These are phyloP conservation scores for Lepiota brunneoincarnata DNA, from an alignment of 768 basidiomycete species.

Conservation along the genomic window DNA sequence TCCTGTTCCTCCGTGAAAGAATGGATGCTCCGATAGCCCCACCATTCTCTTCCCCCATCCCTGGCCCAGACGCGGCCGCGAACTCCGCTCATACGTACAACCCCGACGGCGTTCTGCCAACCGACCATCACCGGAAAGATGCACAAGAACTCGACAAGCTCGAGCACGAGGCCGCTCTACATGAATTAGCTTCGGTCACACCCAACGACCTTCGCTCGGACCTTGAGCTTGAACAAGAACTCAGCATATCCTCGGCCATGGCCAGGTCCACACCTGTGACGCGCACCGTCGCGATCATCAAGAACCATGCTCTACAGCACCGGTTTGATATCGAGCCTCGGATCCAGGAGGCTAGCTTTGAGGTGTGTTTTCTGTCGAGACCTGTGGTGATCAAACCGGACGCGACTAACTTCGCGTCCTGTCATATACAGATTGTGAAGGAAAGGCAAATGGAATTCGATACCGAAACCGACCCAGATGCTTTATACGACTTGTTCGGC, in stretches of 20 bases:
- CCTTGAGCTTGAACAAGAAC: conserved; percentile 1
- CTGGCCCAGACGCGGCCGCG: background rate
- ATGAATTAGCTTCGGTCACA: background rate
- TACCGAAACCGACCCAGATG: conserved; percentile 76
- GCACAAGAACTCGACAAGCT: background rate
- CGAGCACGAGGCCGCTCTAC: background rate
- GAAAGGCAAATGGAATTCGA: conserved; percentile 90
- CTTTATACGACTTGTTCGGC: conserved; percentile 77
- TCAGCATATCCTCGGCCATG: background rate
- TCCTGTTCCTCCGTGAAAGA: too few species aligned
- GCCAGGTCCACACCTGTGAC: conserved; percentile 27
- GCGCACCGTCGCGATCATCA: conserved; percentile 83
- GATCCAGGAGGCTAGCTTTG: conserved; percentile 79
- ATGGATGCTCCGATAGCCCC: too few species aligned
- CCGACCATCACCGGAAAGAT: background rate
- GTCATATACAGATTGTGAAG: conserved; percentile 66
- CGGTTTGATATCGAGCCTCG: conserved; percentile 79
- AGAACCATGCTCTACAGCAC: conserved; percentile 68
- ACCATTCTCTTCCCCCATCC: background rate
- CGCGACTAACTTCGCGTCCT: conserved; percentile 13
- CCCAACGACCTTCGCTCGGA: background rate
- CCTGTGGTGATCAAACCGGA: conserved; percentile 10
- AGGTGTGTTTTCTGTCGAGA: conserved; percentile 43
- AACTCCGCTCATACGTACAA: background rate
- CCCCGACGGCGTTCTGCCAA: background rate